Base-by-base conservation (phyloP, 1,284 basidiomycete species). In the Cystobasidium pallidum region DNA sequence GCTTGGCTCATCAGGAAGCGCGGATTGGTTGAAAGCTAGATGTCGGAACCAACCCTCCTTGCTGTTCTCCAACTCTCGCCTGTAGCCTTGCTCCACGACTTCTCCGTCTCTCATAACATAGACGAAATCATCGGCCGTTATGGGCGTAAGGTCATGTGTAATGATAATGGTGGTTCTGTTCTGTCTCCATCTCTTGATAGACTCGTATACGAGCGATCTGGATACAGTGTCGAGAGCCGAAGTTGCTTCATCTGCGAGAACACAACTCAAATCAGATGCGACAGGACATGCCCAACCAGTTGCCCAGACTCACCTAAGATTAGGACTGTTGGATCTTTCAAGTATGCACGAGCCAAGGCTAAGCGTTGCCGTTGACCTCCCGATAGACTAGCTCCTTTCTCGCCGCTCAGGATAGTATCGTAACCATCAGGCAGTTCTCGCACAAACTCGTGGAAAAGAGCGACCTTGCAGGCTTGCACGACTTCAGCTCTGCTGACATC, bases 321-420 rank as follows among this genome's bases (percentile, higher is more conserved):
- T 74, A 99, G 84, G 19, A 99, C 89, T 0, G 89, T 87, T 0
- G 95, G 93, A 81, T 99, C 87, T 64, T 94, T 85, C 70, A 99
- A 83, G 73, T 87, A 85, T 1, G 94, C 94, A 65, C 95, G 84
- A 0, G 96, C 95, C 75, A 99, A 89, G 0, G 93, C 92, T 19
- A 99, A 80, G 11, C 96, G 83, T 82, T 99, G 96, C 77, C 88
- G 88, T 84, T 99, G 96, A 2, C 95, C 95, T 30, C 96, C 95
- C 74, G 90, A 92, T 74, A 98, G 83, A 64, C 86, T 87, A 1
- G 89, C 86, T 2, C 92, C 92, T 17, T 86, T 87, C 30, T 83
- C 86, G 0, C 89, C 92, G 15, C 81, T 76, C 15, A 96, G 82
- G 58, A 84, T 81, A 0, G 94, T 98, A 67, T 94, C 91, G 79